phyloP scores from a whole-genome alignment of 78 protist genomes.

The Neovahlkampfia damariscottae region DNA sequence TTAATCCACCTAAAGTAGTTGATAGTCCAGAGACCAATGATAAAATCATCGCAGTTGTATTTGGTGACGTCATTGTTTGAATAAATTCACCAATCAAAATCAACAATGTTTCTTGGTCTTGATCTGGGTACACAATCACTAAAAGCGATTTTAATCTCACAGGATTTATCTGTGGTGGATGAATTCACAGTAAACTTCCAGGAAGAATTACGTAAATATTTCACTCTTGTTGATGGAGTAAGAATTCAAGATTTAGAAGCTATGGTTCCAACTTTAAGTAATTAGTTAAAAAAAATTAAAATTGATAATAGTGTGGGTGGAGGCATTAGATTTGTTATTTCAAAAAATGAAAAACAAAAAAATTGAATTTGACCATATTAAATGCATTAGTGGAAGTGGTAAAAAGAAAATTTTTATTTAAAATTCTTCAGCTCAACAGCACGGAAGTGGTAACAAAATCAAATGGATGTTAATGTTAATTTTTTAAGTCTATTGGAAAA shows the following conservation, averaged over 20 bases:
- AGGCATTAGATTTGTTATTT: conserved; percentile 18
- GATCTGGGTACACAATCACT: neutral
- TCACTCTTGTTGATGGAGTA: neutral
- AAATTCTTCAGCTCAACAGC: conserved; percentile 23
- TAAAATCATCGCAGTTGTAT: neutral
- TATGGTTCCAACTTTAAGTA: neutral
- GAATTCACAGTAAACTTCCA: neutral
- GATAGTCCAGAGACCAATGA: conserved; percentile 7
- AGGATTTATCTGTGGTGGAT: neutral
- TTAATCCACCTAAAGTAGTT: conserved; percentile 9
- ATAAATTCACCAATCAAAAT: too few relatives aligned
- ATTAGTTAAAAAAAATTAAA: neutral
- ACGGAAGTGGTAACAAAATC: too few relatives aligned
- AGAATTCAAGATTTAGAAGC: neutral
- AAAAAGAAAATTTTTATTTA: too few relatives aligned
- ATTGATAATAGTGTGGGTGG: conserved; percentile 13
- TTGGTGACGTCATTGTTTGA: too few relatives aligned
- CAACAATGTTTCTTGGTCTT: neutral
- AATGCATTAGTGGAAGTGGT: conserved; percentile 15
- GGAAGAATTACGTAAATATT: neutral
- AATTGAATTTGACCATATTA: conserved; percentile 1
- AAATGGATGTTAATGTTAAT: too few relatives aligned
- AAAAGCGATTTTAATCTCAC: neutral
- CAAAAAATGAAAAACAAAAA: conserved; percentile 1
- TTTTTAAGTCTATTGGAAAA: conserved; percentile 15